A percentile compares a stretch with the other conserved stretches of the same genome.
These are phyloP conservation scores for Akanthomyces uredinophilus DNA, from an alignment of 2,329 filamentous ascomycete species.

Conservation along the genomic window DNA sequence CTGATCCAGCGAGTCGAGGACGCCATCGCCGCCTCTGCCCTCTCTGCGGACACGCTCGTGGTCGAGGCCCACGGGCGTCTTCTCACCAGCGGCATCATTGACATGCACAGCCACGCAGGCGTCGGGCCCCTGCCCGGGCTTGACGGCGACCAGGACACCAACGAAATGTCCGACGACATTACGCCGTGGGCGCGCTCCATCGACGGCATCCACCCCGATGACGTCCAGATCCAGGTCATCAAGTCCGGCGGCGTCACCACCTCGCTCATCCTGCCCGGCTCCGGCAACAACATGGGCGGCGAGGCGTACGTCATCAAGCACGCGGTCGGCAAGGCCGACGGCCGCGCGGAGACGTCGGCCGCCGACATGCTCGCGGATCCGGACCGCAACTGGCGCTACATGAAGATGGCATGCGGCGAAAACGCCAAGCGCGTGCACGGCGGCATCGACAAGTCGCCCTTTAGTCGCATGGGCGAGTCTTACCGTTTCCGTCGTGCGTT, in stretches of 20 bases:
- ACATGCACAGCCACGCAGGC: slow-evolving; percentile 66
- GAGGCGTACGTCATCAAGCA: slow-evolving; percentile 67
- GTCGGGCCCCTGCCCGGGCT: slow-evolving; percentile 53
- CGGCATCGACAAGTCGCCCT: slow-evolving; percentile 46
- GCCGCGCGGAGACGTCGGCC: slow-evolving; percentile 58
- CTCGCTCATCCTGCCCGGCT: slow-evolving; percentile 61
- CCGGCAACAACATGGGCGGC: slow-evolving; percentile 68
- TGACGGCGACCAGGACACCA: slow-evolving; percentile 51
- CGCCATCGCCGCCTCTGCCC: slow-evolving; percentile 34
- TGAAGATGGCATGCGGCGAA: slow-evolving; percentile 74
- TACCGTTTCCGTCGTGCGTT: slow-evolving; percentile 66
- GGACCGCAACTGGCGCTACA: slow-evolving; percentile 61
- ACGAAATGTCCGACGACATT: slow-evolving; percentile 59
- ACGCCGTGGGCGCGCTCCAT: slow-evolving; percentile 65
- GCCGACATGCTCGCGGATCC: slow-evolving; percentile 62
- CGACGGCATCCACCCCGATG: slow-evolving; percentile 58
- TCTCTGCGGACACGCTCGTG: slow-evolving; percentile 45
- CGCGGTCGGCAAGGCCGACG: slow-evolving; percentile 54
- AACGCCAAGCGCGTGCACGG: slow-evolving; percentile 62
- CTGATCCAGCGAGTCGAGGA: slow-evolving; percentile 51
- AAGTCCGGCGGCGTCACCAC: slow-evolving; percentile 70
- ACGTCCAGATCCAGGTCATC: slow-evolving; percentile 62
- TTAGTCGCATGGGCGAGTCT: slow-evolving; percentile 61
- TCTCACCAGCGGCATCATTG: slow-evolving; percentile 62
- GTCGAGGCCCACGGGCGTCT: slow-evolving; percentile 56